Base-by-base conservation (phyloP, 306 rosid species). In the Spatholobus suberectus region DNA sequence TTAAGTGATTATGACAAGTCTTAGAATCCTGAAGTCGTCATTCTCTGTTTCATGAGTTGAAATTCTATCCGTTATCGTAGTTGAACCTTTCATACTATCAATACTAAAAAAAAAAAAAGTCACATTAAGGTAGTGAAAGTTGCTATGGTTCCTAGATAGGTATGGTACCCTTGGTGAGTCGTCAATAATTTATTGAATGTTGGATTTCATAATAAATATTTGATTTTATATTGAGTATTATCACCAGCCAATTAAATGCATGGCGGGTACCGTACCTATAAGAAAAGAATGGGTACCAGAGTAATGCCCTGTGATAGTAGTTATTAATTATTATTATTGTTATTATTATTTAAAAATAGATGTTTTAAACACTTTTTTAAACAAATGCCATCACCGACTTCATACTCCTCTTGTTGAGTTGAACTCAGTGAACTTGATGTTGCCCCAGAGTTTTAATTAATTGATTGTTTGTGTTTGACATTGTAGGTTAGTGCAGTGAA, bases 401-500 rank as follows among this genome's bases (percentile, higher is more conserved):
- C 29, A 21, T 27, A 27, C 38, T 4, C 4, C 18, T 26, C 37
- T 59, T 11, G 6, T 15, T 10, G 55, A 40, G 29, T 68, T 55
- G 34, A 47, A 29, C 59, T 14, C 54, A 13, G 18, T 82, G 65
- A 51, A 7, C 18, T 11, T 10, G 32, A 13, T 49, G 59, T 27
- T 57, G 35, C 63, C 1, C 2, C 4, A 9, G 43, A 81, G 20
- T 12, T 20, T 74, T 17, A 32, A 26, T 24, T 17, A 40, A 40
- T 63, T 77, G 80, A 70, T 81, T 73, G 38, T 73, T 46, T 61
- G 15, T 37, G 8, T 18, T 59, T 11, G 34, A 59, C 35, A 17
- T 68, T 26, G 27, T 59, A 79, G 85, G 82, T 79, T 49, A 79
- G 76, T 83, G 87, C 89, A 9, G 85, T 86, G 80, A 78, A 82